Evolutionary conservation across 352 stramenopile species (phyloP).

Genomic region (Phytophthora syringae): DNA sequence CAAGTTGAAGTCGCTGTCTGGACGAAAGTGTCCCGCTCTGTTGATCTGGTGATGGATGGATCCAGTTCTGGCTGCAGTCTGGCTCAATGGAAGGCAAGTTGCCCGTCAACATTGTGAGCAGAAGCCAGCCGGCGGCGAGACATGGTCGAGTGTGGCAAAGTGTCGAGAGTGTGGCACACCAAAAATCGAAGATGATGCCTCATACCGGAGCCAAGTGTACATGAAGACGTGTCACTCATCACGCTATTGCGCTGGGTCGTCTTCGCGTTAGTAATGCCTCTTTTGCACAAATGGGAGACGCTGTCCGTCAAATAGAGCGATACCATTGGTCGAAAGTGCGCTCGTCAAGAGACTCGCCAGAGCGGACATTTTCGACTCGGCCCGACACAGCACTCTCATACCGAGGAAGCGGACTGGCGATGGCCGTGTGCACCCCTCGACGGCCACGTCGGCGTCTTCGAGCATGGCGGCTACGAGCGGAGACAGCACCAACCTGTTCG

Average conservation of each 20-base stretch:
- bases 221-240: too few relatives aligned
- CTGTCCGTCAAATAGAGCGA: too few relatives aligned
- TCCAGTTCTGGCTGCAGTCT: background rate
- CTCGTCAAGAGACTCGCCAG: too few relatives aligned
- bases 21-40: background rate
- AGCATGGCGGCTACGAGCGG: slow-evolving; percentile 17
- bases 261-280: slow-evolving; percentile 20
- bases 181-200: slow-evolving; percentile 20
- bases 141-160: too few relatives aligned
- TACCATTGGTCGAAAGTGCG: too few relatives aligned
- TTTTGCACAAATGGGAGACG: background rate
- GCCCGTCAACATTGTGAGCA: too few relatives aligned
- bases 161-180: background rate
- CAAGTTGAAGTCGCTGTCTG: slow-evolving; percentile 27
- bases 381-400: too few relatives aligned
- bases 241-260: slow-evolving; percentile 6
- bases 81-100: background rate
- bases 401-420: background rate
- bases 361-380: too few relatives aligned
- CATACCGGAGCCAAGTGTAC: too few relatives aligned
- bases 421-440: slow-evolving; percentile 39
- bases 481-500: slow-evolving; percentile 43
- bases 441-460: slow-evolving; percentile 23
- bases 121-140: too few relatives aligned
- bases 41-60: too few relatives aligned